Evolutionary conservation across 306 rosid genomes (phyloP).

Genomic region (Quercus cerris): DNA sequence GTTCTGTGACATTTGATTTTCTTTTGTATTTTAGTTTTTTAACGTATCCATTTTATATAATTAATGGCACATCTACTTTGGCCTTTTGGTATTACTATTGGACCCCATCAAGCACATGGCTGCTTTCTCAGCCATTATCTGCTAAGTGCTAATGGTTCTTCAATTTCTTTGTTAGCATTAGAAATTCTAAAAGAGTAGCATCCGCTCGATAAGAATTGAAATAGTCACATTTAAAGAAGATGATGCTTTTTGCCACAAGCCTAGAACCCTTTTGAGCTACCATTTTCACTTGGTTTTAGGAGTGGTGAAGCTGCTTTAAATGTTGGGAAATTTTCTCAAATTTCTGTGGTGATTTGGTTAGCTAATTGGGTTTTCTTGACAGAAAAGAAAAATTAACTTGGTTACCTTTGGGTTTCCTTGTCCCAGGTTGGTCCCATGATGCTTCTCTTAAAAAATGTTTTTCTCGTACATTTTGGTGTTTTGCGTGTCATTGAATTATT

Average conservation of each 20-base stretch:
- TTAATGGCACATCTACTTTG: constrained; percentile 31
- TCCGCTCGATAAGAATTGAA: background rate
- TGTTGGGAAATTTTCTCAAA: too few species aligned
- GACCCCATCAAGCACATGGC: constrained; percentile 24
- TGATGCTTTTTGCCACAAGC: background rate
- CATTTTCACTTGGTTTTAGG: background rate
- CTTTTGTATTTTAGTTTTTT: background rate
- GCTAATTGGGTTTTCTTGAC: too few species aligned
- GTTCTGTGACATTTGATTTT: background rate
- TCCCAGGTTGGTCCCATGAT: too few species aligned
- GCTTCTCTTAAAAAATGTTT: too few species aligned
- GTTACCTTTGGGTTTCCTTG: too few species aligned
- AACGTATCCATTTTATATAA: constrained; percentile 1
- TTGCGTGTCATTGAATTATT: too few species aligned
- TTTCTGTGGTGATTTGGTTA: too few species aligned
- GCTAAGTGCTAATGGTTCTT: background rate
- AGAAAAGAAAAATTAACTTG: too few species aligned
- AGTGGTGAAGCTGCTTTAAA: background rate
- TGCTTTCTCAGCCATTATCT: constrained; percentile 12
- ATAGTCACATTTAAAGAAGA: constrained; percentile 4
- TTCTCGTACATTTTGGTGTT: too few species aligned
- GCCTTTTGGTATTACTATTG: constrained; percentile 8
- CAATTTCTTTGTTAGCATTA: background rate
- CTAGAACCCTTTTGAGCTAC: background rate
- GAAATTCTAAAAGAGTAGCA: background rate